These are phyloP conservation scores for Aureobasidium sp. DNA, from an alignment of 2,329 filamentous ascomycete genomes.

Conservation along the genomic window DNA sequence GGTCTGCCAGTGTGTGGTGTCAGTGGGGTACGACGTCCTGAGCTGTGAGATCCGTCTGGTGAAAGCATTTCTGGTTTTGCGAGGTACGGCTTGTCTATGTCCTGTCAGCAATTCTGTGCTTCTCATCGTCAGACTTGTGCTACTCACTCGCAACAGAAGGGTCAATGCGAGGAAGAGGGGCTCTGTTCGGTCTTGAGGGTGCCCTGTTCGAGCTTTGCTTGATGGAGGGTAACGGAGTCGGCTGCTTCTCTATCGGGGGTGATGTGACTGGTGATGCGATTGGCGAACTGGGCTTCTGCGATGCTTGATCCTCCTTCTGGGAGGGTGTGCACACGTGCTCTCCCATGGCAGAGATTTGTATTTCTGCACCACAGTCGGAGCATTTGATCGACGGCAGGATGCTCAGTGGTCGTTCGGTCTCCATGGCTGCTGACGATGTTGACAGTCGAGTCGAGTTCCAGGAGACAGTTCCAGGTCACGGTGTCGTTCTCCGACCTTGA, in stretches of 20 bases:
- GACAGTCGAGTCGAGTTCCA: neutral
- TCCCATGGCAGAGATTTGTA: conserved; percentile 79
- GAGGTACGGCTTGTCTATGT: conserved; percentile 10
- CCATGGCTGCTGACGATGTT: conserved; percentile 5
- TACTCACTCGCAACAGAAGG: conserved; percentile 46
- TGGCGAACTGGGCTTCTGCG: neutral
- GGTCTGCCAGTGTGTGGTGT: conserved; percentile 32
- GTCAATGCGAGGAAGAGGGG: conserved; percentile 44
- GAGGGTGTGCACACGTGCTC: conserved; percentile 61
- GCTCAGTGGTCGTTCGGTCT: conserved; percentile 34
- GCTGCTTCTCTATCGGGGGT: conserved; percentile 34
- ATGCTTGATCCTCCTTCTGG: neutral
- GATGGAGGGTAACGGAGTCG: conserved; percentile 17
- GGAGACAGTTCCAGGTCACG: neutral
- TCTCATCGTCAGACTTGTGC: neutral
- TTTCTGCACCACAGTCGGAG: conserved; percentile 67
- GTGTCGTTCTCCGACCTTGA: neutral
- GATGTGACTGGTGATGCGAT: neutral
- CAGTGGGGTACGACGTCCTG: conserved; percentile 49
- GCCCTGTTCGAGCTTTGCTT: neutral
- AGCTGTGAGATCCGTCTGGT: conserved; percentile 28
- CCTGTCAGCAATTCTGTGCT: neutral
- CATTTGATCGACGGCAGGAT: conserved; percentile 83
- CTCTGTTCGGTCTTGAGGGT: conserved; percentile 32
- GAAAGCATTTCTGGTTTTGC: conserved; percentile 7